A percentile compares a stretch with the other conserved stretches of the same genome.
Evolutionary conservation across 345 rosid genomes (phyloP).

Genomic region (Aquilaria malaccensis): DNA sequence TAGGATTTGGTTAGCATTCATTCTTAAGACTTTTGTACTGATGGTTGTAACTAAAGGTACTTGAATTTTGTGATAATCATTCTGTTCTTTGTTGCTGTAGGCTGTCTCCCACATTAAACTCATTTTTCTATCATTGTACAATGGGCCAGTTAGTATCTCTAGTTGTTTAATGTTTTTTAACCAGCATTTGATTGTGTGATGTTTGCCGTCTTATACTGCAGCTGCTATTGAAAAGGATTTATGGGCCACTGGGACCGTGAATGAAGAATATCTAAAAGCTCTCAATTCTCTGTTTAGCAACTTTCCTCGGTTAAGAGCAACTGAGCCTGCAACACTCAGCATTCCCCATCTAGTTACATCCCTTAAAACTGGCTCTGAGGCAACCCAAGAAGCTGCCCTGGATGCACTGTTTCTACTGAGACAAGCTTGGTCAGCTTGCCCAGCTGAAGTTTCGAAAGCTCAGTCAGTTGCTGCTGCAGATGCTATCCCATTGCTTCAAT

Average conservation of each 20-base stretch:
- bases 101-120: too few species aligned
- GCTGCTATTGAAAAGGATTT: conserved; percentile 98
- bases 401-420: conserved; percentile 91
- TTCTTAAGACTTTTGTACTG: too few species aligned
- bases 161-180: too few species aligned
- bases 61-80: too few species aligned
- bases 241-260: conserved; percentile 96
- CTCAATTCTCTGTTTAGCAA: conserved; percentile 84
- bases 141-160: too few species aligned
- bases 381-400: conserved; percentile 97
- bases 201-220: conserved; percentile 26
- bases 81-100: too few species aligned
- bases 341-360: conserved; percentile 94
- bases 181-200: too few species aligned
- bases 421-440: conserved; percentile 99
- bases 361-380: conserved; percentile 95
- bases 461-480: conserved; percentile 98
- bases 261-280: conserved; percentile 93
- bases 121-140: too few species aligned
- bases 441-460: conserved; percentile 93
- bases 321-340: conserved; percentile 95
- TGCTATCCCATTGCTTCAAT: conserved; percentile 93
- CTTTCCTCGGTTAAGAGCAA: conserved; percentile 96
- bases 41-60: too few species aligned
- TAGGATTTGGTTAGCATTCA: too few species aligned